Conservation (phyloP, 495 filamentous ascomycete genomes). For the Chaetomidium leptoderma region DNA sequence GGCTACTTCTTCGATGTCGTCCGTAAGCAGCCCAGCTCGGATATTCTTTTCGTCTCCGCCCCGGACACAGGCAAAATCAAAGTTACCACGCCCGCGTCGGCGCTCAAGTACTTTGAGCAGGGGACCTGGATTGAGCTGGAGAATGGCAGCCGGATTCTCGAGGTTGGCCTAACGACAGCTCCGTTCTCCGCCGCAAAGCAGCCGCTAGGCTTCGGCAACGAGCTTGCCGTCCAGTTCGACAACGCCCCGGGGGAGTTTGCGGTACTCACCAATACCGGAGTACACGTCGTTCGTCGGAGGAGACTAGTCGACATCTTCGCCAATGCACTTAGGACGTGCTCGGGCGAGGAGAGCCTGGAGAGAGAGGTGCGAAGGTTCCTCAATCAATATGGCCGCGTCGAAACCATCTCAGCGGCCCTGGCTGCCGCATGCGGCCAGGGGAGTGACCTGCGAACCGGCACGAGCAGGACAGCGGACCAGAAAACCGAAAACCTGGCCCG, state of each 20-base stretch:
- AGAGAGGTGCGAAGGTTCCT: constrained; percentile 78
- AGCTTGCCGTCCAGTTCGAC: constrained; percentile 91
- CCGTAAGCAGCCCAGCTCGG: constrained; percentile 47
- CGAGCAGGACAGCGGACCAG: constrained; percentile 72
- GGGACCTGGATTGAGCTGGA: constrained; percentile 69
- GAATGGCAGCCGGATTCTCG: constrained; percentile 57
- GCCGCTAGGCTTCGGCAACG: constrained; percentile 86
- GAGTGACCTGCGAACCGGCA: constrained; percentile 63
- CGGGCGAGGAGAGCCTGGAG: constrained; percentile 74
- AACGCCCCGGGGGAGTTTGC: constrained; percentile 74
- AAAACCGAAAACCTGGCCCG: constrained; percentile 77
- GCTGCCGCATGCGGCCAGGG: constrained; percentile 96
- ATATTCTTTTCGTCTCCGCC: constrained; percentile 76
- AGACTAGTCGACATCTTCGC: constrained; percentile 93
- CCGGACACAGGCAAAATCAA: constrained; percentile 82
- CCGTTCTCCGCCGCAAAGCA: constrained; percentile 62
- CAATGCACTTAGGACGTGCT: constrained; percentile 55
- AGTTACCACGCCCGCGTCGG: constrained; percentile 47
- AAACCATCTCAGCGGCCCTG: constrained; percentile 83
- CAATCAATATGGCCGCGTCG: constrained; percentile 73
- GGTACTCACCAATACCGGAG: constrained; percentile 81
- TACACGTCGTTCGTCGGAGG: constrained; percentile 76
- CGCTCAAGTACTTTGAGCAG: constrained; percentile 59
- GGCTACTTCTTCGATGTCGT: constrained; percentile 88
- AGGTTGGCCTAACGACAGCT: constrained; percentile 67